Base-by-base conservation (phyloP, 2,329 filamentous ascomycete species). In the Chrysoporthe deuterocubensis region DNA sequence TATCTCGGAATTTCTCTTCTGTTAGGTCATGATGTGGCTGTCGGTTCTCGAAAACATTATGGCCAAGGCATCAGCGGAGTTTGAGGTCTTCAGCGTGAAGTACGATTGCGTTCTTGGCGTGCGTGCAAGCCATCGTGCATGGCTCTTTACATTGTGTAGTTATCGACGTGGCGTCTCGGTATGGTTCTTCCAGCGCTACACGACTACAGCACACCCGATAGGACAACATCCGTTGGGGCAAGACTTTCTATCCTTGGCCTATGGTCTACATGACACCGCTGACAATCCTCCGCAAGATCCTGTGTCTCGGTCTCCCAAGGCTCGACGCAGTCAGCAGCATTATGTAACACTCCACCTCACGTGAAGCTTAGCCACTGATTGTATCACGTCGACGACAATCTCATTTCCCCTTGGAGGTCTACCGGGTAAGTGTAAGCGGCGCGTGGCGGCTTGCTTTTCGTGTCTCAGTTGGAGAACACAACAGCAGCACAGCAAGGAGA, bases 11-110 rank as follows among this genome's bases (percentile, higher is more conserved):
- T 43, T 54, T 64, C 46, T 37, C 57, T 40, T 48, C 16, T 42
- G 37, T 16, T 52, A 43, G 21, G 46, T 7, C 18, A 57, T 21
- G 16, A 26, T 8, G 54, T 34, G 21, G 65, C 44, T 46, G 8
- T 32, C 32, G 40, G 18, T 34, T 56, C 32, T 21, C 18, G 40
- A 11, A 16, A 66, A 42, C 32, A 18, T 50, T 44, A 50, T 57
- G 43, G 32, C 13, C 11, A 21, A 56, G 61, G 63, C 54, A 66
- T 70, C 56, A 32, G 46, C 43, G 68, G 63, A 64, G 67, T 69
- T 60, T 9, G 43, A 46, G n/a, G 32, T 42, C 8, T 46, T 18
- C 32, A 50, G 9, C 26, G 5, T 64, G 9, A 37, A 16, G 32
- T 54, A 16, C 34, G 54, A 37, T 8, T 40, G 18, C 54, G 54